Evolutionary conservation across 768 basidiomycete species (phyloP), one percentile per base, ranked within the genome.

Genomic region (Pleurotus ostreatus): DNA sequence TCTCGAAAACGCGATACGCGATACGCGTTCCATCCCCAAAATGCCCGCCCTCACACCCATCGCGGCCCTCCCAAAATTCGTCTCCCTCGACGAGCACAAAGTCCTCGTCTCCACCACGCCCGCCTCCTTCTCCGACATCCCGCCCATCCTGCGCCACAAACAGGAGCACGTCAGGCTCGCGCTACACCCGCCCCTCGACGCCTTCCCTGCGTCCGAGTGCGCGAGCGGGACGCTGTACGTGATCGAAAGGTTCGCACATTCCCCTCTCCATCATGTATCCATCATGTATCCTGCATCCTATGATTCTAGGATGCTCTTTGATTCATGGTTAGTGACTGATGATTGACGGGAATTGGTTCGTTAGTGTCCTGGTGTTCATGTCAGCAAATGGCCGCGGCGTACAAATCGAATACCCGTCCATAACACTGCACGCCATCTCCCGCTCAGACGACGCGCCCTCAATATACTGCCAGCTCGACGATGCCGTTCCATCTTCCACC

Each of bases 391-490:
- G 85, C 13, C 74, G 76, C 44, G 94, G 92, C 13, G 88, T 98
- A 70, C 84, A 89, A 61, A 82, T 98, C 65, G 78, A 86, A 56
- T 98, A 96, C 68, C 93, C 92, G 8, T 77, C 87, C 4, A 90
- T 99, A 65, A 96, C 93, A 1, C 81, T 99, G 2, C 97, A 99
- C 63, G 97, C 97, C 22, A 81, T 95, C 54, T 92, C 94, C 0
- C 86, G 93, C 45, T 78, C 80, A 2, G 81, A 83, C 43, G 59
- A 71, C 7, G 78, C 76, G 0, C 85, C 90, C 3, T 88, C 84
- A 5, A 81, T 98, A 66, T 98, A 98, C 70, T 97, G 94, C 67
- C 97, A 99, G 62, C 81, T 98, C 9, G 95, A 97, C 62, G 92
- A 92, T 58, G 64, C 66, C 49, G 30, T 34, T 11, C 30, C 30